These are phyloP conservation scores for Strobilomyces echinocephalus DNA, from an alignment of 768 basidiomycete species.

Conservation along the genomic window DNA sequence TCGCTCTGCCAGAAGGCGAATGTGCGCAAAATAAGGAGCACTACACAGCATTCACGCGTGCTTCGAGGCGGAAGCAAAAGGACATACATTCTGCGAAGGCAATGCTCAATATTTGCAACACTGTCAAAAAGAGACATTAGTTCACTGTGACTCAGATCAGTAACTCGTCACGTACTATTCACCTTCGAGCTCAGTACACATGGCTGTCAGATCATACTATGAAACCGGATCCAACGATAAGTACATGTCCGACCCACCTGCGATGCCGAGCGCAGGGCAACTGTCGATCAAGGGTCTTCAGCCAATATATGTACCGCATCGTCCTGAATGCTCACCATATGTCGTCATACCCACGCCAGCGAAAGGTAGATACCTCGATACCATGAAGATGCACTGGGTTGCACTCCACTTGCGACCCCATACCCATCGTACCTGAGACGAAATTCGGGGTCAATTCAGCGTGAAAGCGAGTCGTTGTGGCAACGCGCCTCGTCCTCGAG, in stretches of 20 bases:
- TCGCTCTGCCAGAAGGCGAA: constrained; percentile 19
- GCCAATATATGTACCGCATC: not conserved
- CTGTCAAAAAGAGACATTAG: not conserved
- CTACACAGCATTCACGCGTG: not conserved
- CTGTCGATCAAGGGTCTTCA: not conserved
- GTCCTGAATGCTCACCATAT: constrained; percentile 5
- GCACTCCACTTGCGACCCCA: constrained; percentile 16
- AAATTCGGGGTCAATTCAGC: not conserved
- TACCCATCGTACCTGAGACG: constrained; percentile 15
- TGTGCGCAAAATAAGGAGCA: constrained; percentile 16
- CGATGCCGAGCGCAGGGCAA: constrained; percentile 2
- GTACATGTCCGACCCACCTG: constrained; percentile 1
- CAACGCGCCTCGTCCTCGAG: constrained; percentile 7
- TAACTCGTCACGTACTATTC: constrained; percentile 5
- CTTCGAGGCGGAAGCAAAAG: not conserved
- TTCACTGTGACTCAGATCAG: not conserved
- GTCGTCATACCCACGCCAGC: constrained; percentile 6
- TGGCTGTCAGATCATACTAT: not conserved
- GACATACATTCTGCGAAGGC: constrained; percentile 9
- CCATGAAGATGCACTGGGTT: constrained; percentile 12
- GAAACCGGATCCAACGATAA: not conserved
- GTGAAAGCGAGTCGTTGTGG: no score
- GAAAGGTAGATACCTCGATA: constrained; percentile 22
- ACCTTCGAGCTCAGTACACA: constrained; percentile 1
- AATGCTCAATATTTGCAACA: constrained; percentile 8